Evolutionary conservation across 768 basidiomycete genomes (phyloP), one percentile per base, ranked within the genome.

Genomic region (Coprinopsis marcescibilis): DNA sequence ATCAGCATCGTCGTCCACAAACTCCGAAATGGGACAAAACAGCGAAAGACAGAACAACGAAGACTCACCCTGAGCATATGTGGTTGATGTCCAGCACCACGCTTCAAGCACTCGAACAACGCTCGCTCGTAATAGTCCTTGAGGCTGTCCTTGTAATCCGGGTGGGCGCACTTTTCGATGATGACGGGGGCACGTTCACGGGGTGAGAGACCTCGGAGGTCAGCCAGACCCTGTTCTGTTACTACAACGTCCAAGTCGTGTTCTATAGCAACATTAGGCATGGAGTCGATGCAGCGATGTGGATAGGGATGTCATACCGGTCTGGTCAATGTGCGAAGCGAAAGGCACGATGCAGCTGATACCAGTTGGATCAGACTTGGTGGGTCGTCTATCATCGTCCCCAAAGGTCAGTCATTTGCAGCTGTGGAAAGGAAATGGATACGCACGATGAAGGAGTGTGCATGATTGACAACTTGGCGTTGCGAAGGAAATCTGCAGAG

Each of bases 301-400:
- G 12, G 41, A 43, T 5, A 19, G 14, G 19, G 37, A 25, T 8
- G 6, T 58, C 65, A 21, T 24, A 72, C 72, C 71, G 17, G 72
- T 75, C 44, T 75, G 73, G 50, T 75, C 73, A 6, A 75, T 53
- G 49, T 75, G 73, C 11, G 68, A 69, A 1, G 65, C 67, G 48
- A 75, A 75, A 1, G 73, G 73, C 1, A 73, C 72, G 45, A 75
- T 73, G 46, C 73, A 75, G 48, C 68, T 70, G 46, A 75, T 73
- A 15, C 73, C 72, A 6, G 71, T 73, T 4, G 73, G 72, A 51
- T 75, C 73, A 0, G 62, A 69, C 57, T 72, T 75, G 5, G 69
- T 66, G 4, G 72, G 73, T 2, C 73, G 67, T 29, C 69, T 71
- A 43, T 17, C 15, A 25, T 7, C 1, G 21, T 26, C 3, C 27